phyloP scores from a whole-genome alignment of 352 stramenopile species.

The Globisporangium viniferum region DNA sequence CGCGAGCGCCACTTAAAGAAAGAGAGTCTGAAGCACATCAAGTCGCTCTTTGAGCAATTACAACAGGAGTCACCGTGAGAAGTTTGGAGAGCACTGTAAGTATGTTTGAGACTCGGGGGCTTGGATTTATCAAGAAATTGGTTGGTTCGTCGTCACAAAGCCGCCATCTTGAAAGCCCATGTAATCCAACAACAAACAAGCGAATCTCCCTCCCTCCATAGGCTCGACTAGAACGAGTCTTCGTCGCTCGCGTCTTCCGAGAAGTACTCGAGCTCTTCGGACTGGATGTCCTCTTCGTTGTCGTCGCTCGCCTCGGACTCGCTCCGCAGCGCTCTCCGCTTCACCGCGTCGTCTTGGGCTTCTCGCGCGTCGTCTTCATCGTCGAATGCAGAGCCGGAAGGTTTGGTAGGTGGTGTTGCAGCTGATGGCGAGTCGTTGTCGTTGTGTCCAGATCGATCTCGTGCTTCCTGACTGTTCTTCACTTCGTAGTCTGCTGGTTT shows the following conservation, averaged over 20 bases:
- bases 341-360: slow-evolving; percentile 33
- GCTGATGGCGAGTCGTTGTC: not conserved
- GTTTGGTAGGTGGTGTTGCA: not conserved
- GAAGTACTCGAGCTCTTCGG: slow-evolving; percentile 82
- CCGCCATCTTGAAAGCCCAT: not conserved
- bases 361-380: slow-evolving; percentile 13
- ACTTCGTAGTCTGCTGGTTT: not conserved
- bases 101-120: not conserved
- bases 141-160: no score
- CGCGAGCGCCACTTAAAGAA: slow-evolving; percentile 68
- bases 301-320: slow-evolving; percentile 51
- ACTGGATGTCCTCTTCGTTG: slow-evolving; percentile 66
- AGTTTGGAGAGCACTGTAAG: not conserved
- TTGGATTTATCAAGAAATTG: not conserved
- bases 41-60: slow-evolving; percentile 72
- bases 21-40: slow-evolving; percentile 67
- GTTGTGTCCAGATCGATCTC: not conserved
- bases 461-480: not conserved
- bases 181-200: not conserved
- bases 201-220: not conserved
- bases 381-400: not conserved
- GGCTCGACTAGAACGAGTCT: slow-evolving; percentile 63
- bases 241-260: slow-evolving; percentile 78
- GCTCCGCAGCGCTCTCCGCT: slow-evolving; percentile 36
- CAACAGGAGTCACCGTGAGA: slow-evolving; percentile 45